Conservation (phyloP, 2,329 filamentous ascomycete genomes). For the Bipolaris victoriae region DNA sequence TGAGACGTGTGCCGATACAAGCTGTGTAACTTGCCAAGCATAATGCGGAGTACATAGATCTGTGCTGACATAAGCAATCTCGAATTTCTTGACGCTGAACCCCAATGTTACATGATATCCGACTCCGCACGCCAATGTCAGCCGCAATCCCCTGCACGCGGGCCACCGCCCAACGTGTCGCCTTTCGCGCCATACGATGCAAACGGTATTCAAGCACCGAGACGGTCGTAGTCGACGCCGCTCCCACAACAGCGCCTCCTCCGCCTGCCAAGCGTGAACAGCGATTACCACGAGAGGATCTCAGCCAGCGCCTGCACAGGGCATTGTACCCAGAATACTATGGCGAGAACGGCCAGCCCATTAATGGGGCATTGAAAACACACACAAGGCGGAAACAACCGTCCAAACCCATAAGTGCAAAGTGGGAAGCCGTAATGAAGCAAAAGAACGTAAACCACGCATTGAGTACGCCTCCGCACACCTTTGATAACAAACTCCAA, state of each 20-base stretch:
- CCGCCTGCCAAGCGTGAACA: conserved; percentile 11
- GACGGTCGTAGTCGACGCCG: conserved; percentile 16
- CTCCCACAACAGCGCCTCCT: conserved; percentile 4
- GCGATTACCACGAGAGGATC: conserved; percentile 10
- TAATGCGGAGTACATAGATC: background rate
- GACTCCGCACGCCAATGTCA: conserved; percentile 57
- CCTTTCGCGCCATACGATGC: conserved; percentile 23
- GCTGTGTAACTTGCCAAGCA: background rate
- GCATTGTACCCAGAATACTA: conserved; percentile 23
- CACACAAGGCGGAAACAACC: conserved; percentile 4
- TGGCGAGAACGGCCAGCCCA: conserved; percentile 5
- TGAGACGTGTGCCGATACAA: background rate
- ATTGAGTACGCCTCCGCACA: conserved; percentile 17
- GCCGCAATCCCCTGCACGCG: conserved; percentile 63
- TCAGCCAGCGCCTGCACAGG: conserved; percentile 30
- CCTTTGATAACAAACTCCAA: background rate
- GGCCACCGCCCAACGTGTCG: conserved; percentile 53
- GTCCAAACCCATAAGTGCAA: conserved; percentile 18
- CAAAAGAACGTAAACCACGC: conserved; percentile 17
- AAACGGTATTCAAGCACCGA: conserved; percentile 32
- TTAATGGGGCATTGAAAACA: background rate
- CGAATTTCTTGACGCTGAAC: conserved; percentile 31
- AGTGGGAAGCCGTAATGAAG: conserved; percentile 22
- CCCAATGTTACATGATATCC: conserved; percentile 8
- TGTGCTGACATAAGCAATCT: conserved; percentile 33